Conservation (phyloP, 73 alveolate genomes). For the Tetrahymena malaccensis region DNA sequence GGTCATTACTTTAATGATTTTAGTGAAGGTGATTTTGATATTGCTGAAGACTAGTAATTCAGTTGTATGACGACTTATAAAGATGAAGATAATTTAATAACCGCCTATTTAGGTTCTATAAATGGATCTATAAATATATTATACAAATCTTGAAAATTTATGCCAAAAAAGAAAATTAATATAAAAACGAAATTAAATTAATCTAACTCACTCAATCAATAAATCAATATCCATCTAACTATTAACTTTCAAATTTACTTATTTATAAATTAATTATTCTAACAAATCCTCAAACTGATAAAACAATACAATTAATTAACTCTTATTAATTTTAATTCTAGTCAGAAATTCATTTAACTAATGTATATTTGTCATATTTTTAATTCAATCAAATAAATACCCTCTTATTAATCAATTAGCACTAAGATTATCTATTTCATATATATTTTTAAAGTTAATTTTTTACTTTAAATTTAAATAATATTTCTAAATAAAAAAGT, state of each 20-base stretch:
- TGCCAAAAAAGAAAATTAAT: neutral
- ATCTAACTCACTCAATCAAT: neutral
- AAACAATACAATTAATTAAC: neutral
- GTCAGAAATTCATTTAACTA: neutral
- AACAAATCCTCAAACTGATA: neutral
- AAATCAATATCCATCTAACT: neutral
- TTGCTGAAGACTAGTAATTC: neutral
- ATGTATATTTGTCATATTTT: too few species aligned
- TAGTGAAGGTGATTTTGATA: neutral
- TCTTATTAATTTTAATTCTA: neutral
- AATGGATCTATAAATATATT: neutral
- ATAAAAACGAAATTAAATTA: neutral
- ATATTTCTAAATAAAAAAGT: too few species aligned
- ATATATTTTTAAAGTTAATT: too few species aligned
- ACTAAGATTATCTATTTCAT: too few species aligned
- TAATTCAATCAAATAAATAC: neutral
- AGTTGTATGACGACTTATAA: neutral
- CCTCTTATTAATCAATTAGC: too few species aligned
- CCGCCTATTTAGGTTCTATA: neutral
- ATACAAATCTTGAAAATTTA: neutral
- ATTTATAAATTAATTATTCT: too few species aligned
- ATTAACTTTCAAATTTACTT: neutral
- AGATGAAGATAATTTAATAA: neutral
- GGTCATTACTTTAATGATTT: neutral
- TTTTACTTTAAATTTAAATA: too few species aligned